Percentiles rank a stretch among this genome's conserved stretches.
phyloP scores from a whole-genome alignment of 345 rosid species.

The Carallia brachiata region DNA sequence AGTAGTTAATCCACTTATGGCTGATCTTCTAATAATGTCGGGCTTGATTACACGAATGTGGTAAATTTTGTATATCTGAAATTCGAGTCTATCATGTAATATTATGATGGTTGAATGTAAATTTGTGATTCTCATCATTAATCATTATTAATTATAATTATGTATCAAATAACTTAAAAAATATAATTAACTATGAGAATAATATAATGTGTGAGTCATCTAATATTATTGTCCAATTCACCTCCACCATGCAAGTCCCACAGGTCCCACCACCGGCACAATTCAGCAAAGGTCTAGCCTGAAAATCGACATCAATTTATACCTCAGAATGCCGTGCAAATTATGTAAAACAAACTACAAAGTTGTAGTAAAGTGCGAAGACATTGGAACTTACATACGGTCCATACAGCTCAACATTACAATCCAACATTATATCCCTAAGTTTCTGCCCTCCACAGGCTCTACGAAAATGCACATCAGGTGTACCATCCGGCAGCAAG shows the following conservation, averaged over 20 bases:
- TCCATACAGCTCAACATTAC: conserved; percentile 79
- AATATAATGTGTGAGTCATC: too few relatives aligned
- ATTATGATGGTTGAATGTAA: too few relatives aligned
- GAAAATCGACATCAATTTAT: conserved; percentile 16
- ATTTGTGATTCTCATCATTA: too few relatives aligned
- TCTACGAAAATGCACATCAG: conserved; percentile 72
- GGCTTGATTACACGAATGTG: too few relatives aligned
- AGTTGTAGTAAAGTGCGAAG: background rate
- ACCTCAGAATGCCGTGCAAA: background rate
- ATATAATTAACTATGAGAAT: too few relatives aligned
- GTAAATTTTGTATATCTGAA: too few relatives aligned
- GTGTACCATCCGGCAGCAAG: conserved; percentile 83
- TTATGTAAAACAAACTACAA: too few relatives aligned
- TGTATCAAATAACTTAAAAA: too few relatives aligned
- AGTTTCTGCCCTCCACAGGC: conserved; percentile 83
- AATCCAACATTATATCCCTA: conserved; percentile 84
- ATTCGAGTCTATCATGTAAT: too few relatives aligned
- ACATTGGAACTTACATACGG: conserved; percentile 58
- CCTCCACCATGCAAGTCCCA: conserved; percentile 93
- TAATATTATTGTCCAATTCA: conserved; percentile 9
- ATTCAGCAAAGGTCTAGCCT: conserved; percentile 65
- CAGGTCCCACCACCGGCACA: conserved; percentile 97
- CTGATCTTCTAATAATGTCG: too few relatives aligned
- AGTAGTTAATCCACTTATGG: too few relatives aligned
- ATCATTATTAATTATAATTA: too few relatives aligned